phyloP scores from a whole-genome alignment of 495 filamentous ascomycete genomes.

The Hyaloscypha bicolor region DNA sequence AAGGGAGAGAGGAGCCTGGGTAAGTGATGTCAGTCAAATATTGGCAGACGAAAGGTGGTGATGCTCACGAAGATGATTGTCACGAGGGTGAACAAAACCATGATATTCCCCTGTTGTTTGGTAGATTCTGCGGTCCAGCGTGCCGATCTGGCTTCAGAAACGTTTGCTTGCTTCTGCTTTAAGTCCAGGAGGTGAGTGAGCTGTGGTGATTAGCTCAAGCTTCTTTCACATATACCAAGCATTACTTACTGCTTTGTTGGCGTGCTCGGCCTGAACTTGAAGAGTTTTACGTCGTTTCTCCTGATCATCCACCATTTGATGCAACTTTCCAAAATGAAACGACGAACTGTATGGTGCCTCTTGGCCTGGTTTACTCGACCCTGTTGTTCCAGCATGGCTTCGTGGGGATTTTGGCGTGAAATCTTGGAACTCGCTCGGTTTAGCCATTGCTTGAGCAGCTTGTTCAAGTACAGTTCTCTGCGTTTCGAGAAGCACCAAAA shows the following conservation, averaged over 20 bases:
- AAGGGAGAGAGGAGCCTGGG: conserved; percentile 13
- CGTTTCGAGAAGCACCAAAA: conserved; percentile 10
- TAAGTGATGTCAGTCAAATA: conserved; percentile 13
- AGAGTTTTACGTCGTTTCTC: conserved; percentile 8
- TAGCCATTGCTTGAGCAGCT: conserved; percentile 6
- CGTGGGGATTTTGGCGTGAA: not conserved
- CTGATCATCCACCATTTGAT: conserved; percentile 11
- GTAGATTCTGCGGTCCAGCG: conserved; percentile 9
- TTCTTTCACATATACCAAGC: not conserved
- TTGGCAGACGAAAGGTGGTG: not conserved
- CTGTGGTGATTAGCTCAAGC: not conserved
- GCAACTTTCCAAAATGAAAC: conserved; percentile 8
- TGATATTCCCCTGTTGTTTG: conserved; percentile 18
- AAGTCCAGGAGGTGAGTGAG: conserved; percentile 42
- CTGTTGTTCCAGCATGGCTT: not conserved
- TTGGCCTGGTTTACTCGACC: not conserved
- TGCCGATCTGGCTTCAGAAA: conserved; percentile 21
- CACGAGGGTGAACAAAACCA: conserved; percentile 24
- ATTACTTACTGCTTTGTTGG: conserved; percentile 15
- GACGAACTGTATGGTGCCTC: not conserved
- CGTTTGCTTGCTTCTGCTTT: conserved; percentile 38
- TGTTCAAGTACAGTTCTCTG: conserved; percentile 10
- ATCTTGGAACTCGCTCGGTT: not conserved
- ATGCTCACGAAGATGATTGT: conserved; percentile 22
- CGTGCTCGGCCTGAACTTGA: conserved; percentile 6